Evolutionary conservation across 768 basidiomycete species (phyloP).

Genomic region (Hebeloma cylindrosporum): DNA sequence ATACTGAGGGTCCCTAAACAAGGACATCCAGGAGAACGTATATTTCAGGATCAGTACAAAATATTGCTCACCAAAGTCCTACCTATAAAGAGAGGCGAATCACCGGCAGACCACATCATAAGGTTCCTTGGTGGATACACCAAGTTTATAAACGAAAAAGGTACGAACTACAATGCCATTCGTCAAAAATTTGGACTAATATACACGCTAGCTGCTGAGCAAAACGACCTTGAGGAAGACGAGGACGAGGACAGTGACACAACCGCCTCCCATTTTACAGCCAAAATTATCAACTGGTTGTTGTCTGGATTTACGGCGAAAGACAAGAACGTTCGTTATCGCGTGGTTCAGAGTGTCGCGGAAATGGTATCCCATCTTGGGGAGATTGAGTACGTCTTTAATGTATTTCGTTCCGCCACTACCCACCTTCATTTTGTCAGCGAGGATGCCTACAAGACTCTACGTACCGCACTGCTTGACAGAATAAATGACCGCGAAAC

Average conservation of each 20-base stretch:
- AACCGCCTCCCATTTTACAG: conserved; percentile 65
- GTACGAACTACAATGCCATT: conserved; percentile 40
- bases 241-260: conserved; percentile 59
- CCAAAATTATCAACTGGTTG: conserved; percentile 62
- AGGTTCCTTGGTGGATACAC: conserved; percentile 84
- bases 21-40: conserved; percentile 79
- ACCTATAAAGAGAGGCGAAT: conserved; percentile 76
- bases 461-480: conserved; percentile 66
- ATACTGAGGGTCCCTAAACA: too few species aligned
- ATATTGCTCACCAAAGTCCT: conserved; percentile 60
- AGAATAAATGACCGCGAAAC: conserved; percentile 80
- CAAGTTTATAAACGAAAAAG: conserved; percentile 73
- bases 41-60: conserved; percentile 69
- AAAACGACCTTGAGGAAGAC: conserved; percentile 38
- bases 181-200: too few species aligned
- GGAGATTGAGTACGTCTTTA: conserved; percentile 73
- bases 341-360: conserved; percentile 73
- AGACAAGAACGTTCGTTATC: conserved; percentile 84
- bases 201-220: conserved; percentile 15
- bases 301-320: conserved; percentile 80
- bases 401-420: background rate
- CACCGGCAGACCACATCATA: conserved; percentile 71
- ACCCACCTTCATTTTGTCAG: conserved; percentile 38
- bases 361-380: conserved; percentile 81
- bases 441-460: conserved; percentile 66